A percentile compares a stretch with the other conserved stretches of the same genome.
Evolutionary conservation across 1,284 basidiomycete species (phyloP).

Genomic region (Apiotrichum brassicae): DNA sequence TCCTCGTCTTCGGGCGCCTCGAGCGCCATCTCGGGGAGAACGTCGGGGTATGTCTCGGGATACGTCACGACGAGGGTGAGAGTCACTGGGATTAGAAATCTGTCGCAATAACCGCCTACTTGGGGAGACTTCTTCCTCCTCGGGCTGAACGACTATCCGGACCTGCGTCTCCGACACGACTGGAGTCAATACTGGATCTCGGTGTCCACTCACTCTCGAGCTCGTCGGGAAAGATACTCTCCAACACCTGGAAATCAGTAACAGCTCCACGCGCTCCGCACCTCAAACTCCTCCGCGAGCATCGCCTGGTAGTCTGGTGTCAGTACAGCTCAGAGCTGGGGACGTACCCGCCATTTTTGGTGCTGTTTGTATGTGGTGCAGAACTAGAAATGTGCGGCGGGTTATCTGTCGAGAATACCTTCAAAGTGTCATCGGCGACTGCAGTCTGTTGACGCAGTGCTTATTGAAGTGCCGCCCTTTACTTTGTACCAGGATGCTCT

Average conservation of each 20-base stretch:
- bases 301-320: constrained; percentile 47
- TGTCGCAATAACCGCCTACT: background rate
- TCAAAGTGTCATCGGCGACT: too few species aligned
- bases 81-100: constrained; percentile 55
- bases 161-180: constrained; percentile 77
- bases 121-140: constrained; percentile 52
- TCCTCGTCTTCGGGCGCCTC: constrained; percentile 56
- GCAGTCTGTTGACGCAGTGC: too few species aligned
- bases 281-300: constrained; percentile 78
- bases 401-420: too few species aligned
- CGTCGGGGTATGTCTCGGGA: constrained; percentile 65
- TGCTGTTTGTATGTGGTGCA: too few species aligned
- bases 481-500: too few species aligned
- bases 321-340: background rate
- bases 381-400: too few species aligned
- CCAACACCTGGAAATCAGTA: constrained; percentile 77
- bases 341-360: constrained; percentile 8
- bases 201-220: constrained; percentile 66
- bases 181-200: constrained; percentile 45
- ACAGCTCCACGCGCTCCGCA: constrained; percentile 39
- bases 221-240: constrained; percentile 92
- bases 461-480: too few species aligned
- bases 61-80: constrained; percentile 66
- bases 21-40: constrained; percentile 67
- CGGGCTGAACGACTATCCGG: constrained; percentile 81